phyloP scores from a whole-genome alignment of 1,284 basidiomycete species.

The Puccinia coronata region DNA sequence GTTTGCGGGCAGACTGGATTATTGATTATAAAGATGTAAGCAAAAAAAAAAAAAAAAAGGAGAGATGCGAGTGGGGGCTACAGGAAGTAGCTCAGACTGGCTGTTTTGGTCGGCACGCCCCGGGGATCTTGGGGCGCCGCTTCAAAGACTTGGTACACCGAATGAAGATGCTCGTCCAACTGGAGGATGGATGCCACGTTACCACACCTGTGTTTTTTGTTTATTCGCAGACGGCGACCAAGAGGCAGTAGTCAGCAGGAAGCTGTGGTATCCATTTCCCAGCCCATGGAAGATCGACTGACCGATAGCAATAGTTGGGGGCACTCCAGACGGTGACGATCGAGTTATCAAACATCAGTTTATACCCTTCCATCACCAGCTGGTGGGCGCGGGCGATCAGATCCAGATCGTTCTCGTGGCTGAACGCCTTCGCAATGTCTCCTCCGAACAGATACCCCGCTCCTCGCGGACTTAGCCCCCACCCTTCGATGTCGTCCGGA shows the following conservation, averaged over 20 bases:
- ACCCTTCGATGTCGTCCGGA: conserved; percentile 90
- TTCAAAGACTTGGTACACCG: conserved; percentile 86
- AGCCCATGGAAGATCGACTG: conserved; percentile 55
- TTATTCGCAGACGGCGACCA: conserved; percentile 51
- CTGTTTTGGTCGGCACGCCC: conserved; percentile 54
- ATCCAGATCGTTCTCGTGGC: conserved; percentile 87
- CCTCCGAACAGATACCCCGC: conserved; percentile 94
- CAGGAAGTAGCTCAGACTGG: conserved; percentile 54
- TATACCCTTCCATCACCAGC: conserved; percentile 97
- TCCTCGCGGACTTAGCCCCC: conserved; percentile 95
- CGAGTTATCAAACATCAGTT: conserved; percentile 92
- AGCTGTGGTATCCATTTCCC: neutral
- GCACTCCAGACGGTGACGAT: conserved; percentile 99
- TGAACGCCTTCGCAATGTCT: conserved; percentile 85
- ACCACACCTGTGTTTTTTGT: conserved; percentile 75
- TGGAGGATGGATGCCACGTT: conserved; percentile 92
- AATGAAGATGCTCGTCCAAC: conserved; percentile 82
- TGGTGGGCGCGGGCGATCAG: conserved; percentile 96
- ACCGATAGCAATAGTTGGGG: conserved; percentile 97
- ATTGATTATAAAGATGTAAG: neutral
- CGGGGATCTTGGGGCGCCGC: conserved; percentile 64
- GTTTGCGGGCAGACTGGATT: too few species aligned
- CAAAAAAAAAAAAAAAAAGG: neutral
- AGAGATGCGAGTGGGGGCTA: conserved; percentile 28
- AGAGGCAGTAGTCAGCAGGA: neutral